Base-by-base conservation (phyloP, 352 stramenopile genomes). In the Phytophthora hybrid region DNA sequence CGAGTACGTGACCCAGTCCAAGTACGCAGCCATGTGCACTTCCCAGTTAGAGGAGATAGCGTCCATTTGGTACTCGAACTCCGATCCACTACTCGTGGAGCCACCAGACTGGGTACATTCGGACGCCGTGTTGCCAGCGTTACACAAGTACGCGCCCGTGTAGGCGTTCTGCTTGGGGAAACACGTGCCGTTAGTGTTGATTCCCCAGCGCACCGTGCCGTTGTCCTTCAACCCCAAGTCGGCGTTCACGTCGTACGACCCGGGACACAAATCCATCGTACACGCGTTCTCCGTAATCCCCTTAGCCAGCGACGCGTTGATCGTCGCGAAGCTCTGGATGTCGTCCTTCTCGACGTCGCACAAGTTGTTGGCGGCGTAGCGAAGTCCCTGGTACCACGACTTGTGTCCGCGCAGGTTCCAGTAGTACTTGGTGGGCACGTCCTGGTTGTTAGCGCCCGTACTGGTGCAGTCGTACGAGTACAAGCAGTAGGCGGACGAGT, bases 31-130 rank as follows among this genome's bases (percentile, higher is more conserved):
- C 11, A 83, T 65, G 32, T 82, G 86, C 6, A 98, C 61, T 32
- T 89, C 80, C 71, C 91, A 91, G 71, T 96, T 91, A 29, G 84
- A 81, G 13, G 90, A 95, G 26, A 98, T 88, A 4, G 92, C 93
- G 78, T 98, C 94, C 41, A 94, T 93, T 71, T 97, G 84, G 51
- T 85, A 85, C 34, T 54, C 59, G 46, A 82, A 85, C 47, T 72
- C 44, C 9, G 60, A 73, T 37, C 18, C 29, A 4, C 44, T 10
- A 21, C 55, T 65, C 1, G 64, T 71, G 10, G 64, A 71, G 10
- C 59, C 56, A n/a, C 81, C 55, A 37, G 58, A 51, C 37, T 13
- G 23, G 6, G 49, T 60, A 54, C 74, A 80, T n/a, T 64, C 47
- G 9, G 63, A 59, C 26, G 61, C 19, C 2, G 65, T 76, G 55